A percentile compares a stretch with the other conserved stretches of the same genome.
Conservation (phyloP, 1,139 yeast species). For the Lodderomyces orthopsilosis region DNA sequence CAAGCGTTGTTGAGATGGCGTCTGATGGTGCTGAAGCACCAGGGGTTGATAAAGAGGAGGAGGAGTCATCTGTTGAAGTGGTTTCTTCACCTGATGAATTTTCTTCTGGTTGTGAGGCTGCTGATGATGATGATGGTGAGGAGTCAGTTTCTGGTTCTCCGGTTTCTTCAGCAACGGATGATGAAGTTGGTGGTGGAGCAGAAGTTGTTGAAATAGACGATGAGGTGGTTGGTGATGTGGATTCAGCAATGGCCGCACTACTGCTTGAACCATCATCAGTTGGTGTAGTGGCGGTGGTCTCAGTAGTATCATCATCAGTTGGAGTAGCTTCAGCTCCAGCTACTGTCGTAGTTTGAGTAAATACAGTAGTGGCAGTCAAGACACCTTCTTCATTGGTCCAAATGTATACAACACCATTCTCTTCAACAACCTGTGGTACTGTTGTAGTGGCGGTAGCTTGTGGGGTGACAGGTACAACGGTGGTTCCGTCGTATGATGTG, state of each 20-base stretch:
- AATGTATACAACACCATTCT: conserved; percentile 35
- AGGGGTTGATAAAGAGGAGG: background rate
- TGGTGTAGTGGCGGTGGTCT: conserved; percentile 5
- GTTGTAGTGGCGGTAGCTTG: conserved; percentile 31
- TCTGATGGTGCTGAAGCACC: conserved; percentile 5
- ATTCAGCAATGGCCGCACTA: conserved; percentile 8
- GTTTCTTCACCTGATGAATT: conserved; percentile 3
- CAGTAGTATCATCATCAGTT: conserved; percentile 1
- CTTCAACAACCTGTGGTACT: conserved; percentile 25
- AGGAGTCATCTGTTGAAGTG: background rate
- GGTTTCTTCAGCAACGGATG: background rate
- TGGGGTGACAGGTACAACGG: conserved; percentile 31
- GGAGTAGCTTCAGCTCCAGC: conserved; percentile 9
- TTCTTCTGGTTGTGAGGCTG: background rate
- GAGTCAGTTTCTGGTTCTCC: background rate
- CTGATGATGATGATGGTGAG: background rate
- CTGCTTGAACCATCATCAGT: conserved; percentile 6
- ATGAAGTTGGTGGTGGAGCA: background rate
- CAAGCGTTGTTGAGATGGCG: conserved; percentile 7
- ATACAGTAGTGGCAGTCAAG: conserved; percentile 32
- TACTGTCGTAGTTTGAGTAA: conserved; percentile 17
- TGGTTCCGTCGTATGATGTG: conserved; percentile 18
- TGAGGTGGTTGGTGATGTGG: conserved; percentile 1
- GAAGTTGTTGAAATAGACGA: background rate
- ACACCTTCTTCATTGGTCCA: conserved; percentile 30